Percentiles rank a stretch among this genome's conserved stretches.
phyloP scores from a whole-genome alignment of 108 stramenopile genomes.

The Halocafeteria seosinensis region DNA sequence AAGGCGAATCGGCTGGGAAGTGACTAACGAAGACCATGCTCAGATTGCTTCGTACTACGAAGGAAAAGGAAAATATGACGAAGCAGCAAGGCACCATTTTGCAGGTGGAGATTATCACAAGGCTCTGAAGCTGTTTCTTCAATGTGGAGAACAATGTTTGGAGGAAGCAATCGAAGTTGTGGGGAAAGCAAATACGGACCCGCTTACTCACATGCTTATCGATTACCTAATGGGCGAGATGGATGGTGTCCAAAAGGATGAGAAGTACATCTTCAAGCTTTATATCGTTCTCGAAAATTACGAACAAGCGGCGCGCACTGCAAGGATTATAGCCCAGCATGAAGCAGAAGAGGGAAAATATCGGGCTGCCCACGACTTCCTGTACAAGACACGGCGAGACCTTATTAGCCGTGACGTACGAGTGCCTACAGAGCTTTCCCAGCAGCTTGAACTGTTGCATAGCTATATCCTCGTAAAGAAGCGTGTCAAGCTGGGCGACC shows the following conservation, averaged over 20 bases:
- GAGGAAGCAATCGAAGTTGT: constrained; percentile 41
- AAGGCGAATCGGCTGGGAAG: not conserved
- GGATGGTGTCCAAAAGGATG: constrained; percentile 47
- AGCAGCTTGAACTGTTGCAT: constrained; percentile 37
- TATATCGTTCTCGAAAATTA: constrained; percentile 47
- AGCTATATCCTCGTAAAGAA: constrained; percentile 30
- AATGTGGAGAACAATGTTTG: constrained; percentile 22
- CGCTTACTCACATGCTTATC: constrained; percentile 36
- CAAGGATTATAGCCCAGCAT: constrained; percentile 39
- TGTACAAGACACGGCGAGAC: constrained; percentile 30
- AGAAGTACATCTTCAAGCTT: constrained; percentile 39
- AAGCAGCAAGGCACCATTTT: too few species aligned
- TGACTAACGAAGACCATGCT: not conserved
- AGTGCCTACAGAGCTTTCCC: constrained; percentile 24
- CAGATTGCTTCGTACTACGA: constrained; percentile 1
- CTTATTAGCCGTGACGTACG: constrained; percentile 15
- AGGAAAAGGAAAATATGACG: constrained; percentile 27
- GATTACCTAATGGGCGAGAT: constrained; percentile 45
- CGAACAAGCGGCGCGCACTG: constrained; percentile 36
- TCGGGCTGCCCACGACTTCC: constrained; percentile 26
- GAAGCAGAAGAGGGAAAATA: constrained; percentile 43
- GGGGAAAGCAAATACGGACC: constrained; percentile 31
- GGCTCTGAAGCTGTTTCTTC: constrained; percentile 37
- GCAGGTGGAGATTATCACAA: constrained; percentile 30
- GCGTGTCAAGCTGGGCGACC: constrained; percentile 26